Base-by-base conservation (phyloP, 148 eudicot genomes). In the Rhododendron mucronatum region DNA sequence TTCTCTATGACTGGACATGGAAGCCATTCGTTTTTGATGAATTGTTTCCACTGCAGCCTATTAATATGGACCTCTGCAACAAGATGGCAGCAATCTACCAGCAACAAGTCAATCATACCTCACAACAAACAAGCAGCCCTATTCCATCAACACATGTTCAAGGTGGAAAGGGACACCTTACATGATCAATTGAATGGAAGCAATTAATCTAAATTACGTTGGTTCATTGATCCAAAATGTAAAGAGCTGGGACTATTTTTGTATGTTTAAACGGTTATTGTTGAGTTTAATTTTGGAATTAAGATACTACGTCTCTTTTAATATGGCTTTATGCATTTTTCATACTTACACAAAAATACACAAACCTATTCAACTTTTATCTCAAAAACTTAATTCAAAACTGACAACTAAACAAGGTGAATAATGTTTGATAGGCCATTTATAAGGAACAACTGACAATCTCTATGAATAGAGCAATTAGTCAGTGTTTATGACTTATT, bases 51-150 rank as follows among this genome's bases (percentile, higher is more conserved):
- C 30, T 30, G 30, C 30, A 30, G 30, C 90, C 95, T 23, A 92
- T 93, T 95, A 93, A 94, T 84, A 86, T 94, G 89, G 98, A 95
- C 35, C 85, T 94, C 78, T 94, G 87, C 89, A 30, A 92, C 91
- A 93, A 94, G 82, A 93, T 95, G 91, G 94, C 93, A 53, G 93
- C 92, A 11, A 75, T 94, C 41, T 93, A 93, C 61, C 91, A 89
- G 69, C 95, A 93, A 48, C 93, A 92, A 78, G 80, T 86, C 78
- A 92, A 91, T 84, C 96, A 89, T 86, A 45, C 90, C 55, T 61
- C 90, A 30, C 92, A 89, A 81, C 84, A 90, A 80, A 81, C 86
- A 61, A 84, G 78, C 88, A 88, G 82, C 84, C 87, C 88, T 16
- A 78, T 85, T 82, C 88, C 90, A 83, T 84, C 91, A 37, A 87